Percentiles rank a stretch among this genome's conserved stretches.
These are phyloP conservation scores for Cystobasidium ongulense DNA, from an alignment of 768 basidiomycete species.

Conservation along the genomic window DNA sequence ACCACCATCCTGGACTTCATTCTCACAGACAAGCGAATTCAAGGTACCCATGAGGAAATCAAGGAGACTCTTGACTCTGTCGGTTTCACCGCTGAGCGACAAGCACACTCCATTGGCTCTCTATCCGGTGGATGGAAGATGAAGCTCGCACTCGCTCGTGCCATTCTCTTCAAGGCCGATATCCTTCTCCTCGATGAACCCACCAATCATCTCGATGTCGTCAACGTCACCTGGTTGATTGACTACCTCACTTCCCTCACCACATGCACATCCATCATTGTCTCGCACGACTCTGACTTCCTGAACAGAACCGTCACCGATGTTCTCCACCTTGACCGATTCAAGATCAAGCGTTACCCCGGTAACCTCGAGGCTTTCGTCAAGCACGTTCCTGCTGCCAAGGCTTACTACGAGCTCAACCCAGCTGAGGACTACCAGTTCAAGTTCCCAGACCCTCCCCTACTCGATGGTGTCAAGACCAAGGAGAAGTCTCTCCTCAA, in stretches of 20 bases:
- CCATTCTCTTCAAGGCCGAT: constrained; percentile 85
- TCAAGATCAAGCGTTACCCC: constrained; percentile 84
- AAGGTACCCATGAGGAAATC: constrained; percentile 51
- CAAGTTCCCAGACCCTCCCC: constrained; percentile 89
- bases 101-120: constrained; percentile 75
- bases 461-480: constrained; percentile 77
- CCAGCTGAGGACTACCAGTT: constrained; percentile 63
- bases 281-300: constrained; percentile 97
- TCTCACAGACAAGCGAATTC: constrained; percentile 58
- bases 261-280: constrained; percentile 78
- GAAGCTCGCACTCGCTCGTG: constrained; percentile 92
- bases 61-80: constrained; percentile 71
- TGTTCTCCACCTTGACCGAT: constrained; percentile 68
- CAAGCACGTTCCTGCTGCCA: constrained; percentile 80
- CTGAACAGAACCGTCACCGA: constrained; percentile 91
- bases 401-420: constrained; percentile 90
- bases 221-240: constrained; percentile 86
- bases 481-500: constrained; percentile 65
- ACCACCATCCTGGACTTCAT: constrained; percentile 80
- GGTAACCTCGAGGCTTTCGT: constrained; percentile 90
- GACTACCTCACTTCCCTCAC: constrained; percentile 56
- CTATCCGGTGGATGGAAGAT: constrained; percentile 99
- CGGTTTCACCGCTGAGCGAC: constrained; percentile 81
- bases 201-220: constrained; percentile 69
- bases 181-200: constrained; percentile 63